Base-by-base conservation (phyloP, 805 yeast genomes). In the Komagataella populi region DNA sequence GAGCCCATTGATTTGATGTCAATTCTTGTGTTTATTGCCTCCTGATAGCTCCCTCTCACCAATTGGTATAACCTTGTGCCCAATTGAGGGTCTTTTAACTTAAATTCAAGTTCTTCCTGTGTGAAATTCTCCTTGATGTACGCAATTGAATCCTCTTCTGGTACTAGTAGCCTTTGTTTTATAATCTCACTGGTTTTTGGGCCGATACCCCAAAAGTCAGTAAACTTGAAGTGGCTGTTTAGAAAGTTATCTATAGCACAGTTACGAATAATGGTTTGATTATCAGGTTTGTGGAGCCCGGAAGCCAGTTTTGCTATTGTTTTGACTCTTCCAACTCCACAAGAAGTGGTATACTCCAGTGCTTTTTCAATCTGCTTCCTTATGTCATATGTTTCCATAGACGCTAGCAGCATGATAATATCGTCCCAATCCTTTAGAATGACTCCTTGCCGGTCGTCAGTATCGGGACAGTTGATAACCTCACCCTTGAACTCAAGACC, bases 161-260 rank as follows among this genome's bases (percentile, higher is more conserved):
- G 86, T 2, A 78, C 65, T 1, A 71, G 68, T n/a, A 89, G 63
- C 17, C 68, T 63, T n/a, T 65, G 62, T 16, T 72, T 55, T 1
- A 88, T 70, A 10, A 69, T 67, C 8, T 81, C 81, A 0, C 99
- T 99, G 7, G 74, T 66, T 56, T 87, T 87, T 2, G 98, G 99
- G 6, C 99, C 98, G 73, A 91, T 70, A 0, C 96, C 88, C 77
- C 96, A 84, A 52, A 91, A 78, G 57, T 89, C 95, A 0, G 78
- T 76, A 18, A 91, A 62, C 53, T 80, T 78, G 62, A 83, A 81
- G 16, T 45, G 17, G 23, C 75, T 70, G 30, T 70, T 70, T 8
- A 90, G 63, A 61, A 91, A 93, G 0, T 60, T 58, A 2, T 67
- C 55, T 1, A 82, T 68, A 14, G 77, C 65, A 1, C 60, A 59